Evolutionary conservation across 352 stramenopile species (phyloP).

Genomic region (Globisporangium solare): DNA sequence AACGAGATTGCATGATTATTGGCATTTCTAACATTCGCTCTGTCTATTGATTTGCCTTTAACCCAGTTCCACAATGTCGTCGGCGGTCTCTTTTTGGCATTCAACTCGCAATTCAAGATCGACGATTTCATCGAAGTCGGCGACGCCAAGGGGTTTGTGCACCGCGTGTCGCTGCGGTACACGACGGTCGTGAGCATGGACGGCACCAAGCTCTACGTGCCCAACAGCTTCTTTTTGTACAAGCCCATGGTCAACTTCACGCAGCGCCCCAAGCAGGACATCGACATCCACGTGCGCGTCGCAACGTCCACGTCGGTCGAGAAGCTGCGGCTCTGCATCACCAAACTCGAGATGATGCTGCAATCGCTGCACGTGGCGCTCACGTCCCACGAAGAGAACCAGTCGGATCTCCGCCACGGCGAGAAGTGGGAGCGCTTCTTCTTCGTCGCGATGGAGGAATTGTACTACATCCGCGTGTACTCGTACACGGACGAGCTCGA

Average conservation of each 20-base stretch:
- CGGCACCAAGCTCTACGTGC: slow-evolving; percentile 75
- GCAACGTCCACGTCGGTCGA: slow-evolving; percentile 51
- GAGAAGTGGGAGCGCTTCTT: slow-evolving; percentile 82
- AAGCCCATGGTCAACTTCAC: slow-evolving; percentile 89
- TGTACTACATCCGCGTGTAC: slow-evolving; percentile 81
- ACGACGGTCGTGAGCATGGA: slow-evolving; percentile 81
- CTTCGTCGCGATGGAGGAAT: slow-evolving; percentile 85
- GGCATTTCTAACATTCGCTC: neutral
- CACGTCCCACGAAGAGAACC: slow-evolving; percentile 84
- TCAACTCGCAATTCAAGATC: slow-evolving; percentile 87
- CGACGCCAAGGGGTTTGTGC: slow-evolving; percentile 71
- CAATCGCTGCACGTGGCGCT: slow-evolving; percentile 81
- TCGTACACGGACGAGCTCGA: slow-evolving; percentile 86
- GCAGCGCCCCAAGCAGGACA: slow-evolving; percentile 76
- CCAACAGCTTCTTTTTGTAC: slow-evolving; percentile 89
- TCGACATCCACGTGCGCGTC: slow-evolving; percentile 70
- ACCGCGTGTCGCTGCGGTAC: slow-evolving; percentile 80
- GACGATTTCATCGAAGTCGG: slow-evolving; percentile 84
- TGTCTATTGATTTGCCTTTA: neutral
- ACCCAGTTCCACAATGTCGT: slow-evolving; percentile 82
- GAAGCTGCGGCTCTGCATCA: slow-evolving; percentile 51
- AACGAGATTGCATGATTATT: neutral
- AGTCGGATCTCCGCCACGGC: slow-evolving; percentile 69
- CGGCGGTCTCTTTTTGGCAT: slow-evolving; percentile 81
- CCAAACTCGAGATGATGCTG: slow-evolving; percentile 70